phyloP scores from a whole-genome alignment of 2,329 filamentous ascomycete species.

The Phyllosticta paracitricarpa region DNA sequence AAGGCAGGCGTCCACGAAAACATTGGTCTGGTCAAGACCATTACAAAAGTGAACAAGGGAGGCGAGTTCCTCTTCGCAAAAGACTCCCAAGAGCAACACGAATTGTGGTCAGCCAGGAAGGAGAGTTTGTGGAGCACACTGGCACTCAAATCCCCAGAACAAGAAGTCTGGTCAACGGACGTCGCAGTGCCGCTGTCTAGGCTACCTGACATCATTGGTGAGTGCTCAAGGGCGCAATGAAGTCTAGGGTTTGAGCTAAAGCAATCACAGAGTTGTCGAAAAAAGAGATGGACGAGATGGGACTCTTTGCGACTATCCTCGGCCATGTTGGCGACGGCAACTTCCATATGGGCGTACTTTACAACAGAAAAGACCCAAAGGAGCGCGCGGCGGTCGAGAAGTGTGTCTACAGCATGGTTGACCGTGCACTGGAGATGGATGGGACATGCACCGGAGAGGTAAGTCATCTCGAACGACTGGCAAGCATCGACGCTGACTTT shows the following conservation, averaged over 20 bases:
- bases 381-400: conserved; percentile 68
- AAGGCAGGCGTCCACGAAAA: conserved; percentile 62
- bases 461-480: not conserved
- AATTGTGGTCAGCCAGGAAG: conserved; percentile 51
- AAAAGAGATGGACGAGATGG: conserved; percentile 77
- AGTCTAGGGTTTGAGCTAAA: conserved; percentile 11
- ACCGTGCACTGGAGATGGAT: conserved; percentile 86
- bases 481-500: not conserved
- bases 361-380: conserved; percentile 57
- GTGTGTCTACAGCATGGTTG: conserved; percentile 83
- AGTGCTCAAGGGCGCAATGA: conserved; percentile 4
- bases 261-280: conserved; percentile 62
- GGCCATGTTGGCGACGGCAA: conserved; percentile 92
- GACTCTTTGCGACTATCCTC: conserved; percentile 76
- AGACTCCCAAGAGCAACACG: conserved; percentile 44
- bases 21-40: conserved; percentile 55
- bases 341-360: conserved; percentile 90
- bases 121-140: conserved; percentile 53
- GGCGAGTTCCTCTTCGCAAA: conserved; percentile 46
- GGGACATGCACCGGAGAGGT: conserved; percentile 79
- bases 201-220: conserved; percentile 52
- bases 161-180: conserved; percentile 53
- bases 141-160: conserved; percentile 43
- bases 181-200: conserved; percentile 52
- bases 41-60: conserved; percentile 52